A percentile compares a stretch with the other conserved stretches of the same genome.
Conservation (phyloP, 768 basidiomycete species). For the Termitomyces sp. region DNA sequence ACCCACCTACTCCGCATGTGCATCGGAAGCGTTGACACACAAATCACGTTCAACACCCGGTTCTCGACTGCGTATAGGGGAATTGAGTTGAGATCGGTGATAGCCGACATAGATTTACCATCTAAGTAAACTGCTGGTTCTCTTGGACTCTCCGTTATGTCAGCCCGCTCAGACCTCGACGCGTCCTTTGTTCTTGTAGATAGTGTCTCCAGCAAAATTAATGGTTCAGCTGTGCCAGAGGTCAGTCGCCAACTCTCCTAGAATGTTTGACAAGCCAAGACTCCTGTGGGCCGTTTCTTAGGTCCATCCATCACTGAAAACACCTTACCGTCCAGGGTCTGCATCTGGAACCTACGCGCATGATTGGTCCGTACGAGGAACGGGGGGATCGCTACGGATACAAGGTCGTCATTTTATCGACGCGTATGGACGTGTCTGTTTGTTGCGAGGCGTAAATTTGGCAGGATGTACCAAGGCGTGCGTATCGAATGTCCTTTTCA, state of each 20-base stretch:
- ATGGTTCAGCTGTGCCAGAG: background rate
- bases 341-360: conserved; percentile 51
- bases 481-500: conserved; percentile 17
- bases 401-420: conserved; percentile 84
- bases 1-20: too few species aligned
- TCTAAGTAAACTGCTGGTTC: too few species aligned
- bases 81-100: too few species aligned
- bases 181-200: conserved; percentile 45
- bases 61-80: too few species aligned
- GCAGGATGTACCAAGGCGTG: conserved; percentile 81
- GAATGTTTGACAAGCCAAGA: background rate
- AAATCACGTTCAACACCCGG: too few species aligned
- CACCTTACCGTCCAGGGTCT: conserved; percentile 42
- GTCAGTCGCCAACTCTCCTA: background rate
- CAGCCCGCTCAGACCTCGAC: conserved; percentile 32
- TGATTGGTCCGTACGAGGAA: conserved; percentile 59
- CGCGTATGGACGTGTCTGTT: conserved; percentile 70
- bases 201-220: conserved; percentile 7
- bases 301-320: conserved; percentile 42
- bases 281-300: background rate
- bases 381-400: conserved; percentile 48
- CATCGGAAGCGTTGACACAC: too few species aligned
- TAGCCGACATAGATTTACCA: too few species aligned
- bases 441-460: conserved; percentile 80
- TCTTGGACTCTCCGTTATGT: conserved; percentile 10